These are phyloP conservation scores for Zea luxurians DNA, from an alignment of 176 grass and related monocot species.

Conservation along the genomic window DNA sequence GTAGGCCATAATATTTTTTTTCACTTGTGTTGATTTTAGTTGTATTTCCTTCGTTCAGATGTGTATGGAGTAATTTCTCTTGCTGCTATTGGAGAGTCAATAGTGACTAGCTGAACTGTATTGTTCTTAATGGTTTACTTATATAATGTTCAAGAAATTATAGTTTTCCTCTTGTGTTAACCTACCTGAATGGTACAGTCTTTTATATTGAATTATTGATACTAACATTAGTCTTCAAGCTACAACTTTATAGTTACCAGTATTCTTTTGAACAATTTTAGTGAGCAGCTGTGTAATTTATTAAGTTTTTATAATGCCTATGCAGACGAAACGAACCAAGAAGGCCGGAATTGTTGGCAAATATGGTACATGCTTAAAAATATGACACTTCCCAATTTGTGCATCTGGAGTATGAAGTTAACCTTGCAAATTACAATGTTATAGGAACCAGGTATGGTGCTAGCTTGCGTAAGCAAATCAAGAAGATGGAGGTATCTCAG, in stretches of 20 bases:
- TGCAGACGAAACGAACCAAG: conserved; percentile 96
- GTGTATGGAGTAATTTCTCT: neutral
- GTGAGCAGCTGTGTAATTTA: conserved; percentile 24
- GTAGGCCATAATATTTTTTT: neutral
- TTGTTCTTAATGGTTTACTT: neutral
- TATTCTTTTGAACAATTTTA: neutral
- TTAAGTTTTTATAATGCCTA: conserved; percentile 36
- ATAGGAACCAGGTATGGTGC: conserved; percentile 95
- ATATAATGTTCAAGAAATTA: neutral
- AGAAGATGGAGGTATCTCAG: conserved; percentile 99
- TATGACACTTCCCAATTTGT: neutral
- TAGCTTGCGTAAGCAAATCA: conserved; percentile 97
- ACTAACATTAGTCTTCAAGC: neutral
- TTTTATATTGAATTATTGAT: neutral
- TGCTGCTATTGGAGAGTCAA: too few species aligned
- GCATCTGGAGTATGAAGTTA: neutral
- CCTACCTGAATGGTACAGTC: neutral
- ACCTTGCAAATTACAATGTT: conserved; percentile 6
- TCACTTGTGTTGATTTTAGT: neutral
- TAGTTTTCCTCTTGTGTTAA: neutral
- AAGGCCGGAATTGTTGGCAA: conserved; percentile 99
- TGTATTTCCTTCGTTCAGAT: neutral
- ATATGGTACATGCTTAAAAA: conserved; percentile 60
- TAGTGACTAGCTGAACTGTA: neutral
- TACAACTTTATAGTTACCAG: neutral